phyloP scores from a whole-genome alignment of 768 basidiomycete genomes.

The Mycena metata region DNA sequence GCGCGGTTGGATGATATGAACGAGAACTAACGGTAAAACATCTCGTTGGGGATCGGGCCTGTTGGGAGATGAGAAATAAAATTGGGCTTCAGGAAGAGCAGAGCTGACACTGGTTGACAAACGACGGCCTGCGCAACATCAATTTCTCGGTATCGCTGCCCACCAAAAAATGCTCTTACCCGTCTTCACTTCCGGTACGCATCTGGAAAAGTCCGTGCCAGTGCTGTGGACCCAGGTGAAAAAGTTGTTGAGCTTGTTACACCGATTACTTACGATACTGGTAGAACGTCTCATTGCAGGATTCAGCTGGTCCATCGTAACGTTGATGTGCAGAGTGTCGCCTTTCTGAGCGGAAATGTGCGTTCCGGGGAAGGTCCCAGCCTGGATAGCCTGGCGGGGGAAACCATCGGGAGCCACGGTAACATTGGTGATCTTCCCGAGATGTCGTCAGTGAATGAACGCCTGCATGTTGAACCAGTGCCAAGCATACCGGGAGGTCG shows the following conservation, averaged over 20 bases:
- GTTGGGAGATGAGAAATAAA: no score
- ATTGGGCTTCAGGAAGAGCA: neutral
- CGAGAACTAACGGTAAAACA: constrained; percentile 7
- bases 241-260: constrained; percentile 40
- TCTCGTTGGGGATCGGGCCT: neutral
- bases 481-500: constrained; percentile 3
- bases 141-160: no score
- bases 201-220: constrained; percentile 29
- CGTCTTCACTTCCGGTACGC: constrained; percentile 61
- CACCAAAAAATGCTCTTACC: constrained; percentile 30
- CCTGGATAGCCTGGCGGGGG: constrained; percentile 52
- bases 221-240: constrained; percentile 2
- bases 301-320: constrained; percentile 49
- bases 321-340: constrained; percentile 50
- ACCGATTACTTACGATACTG: neutral
- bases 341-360: constrained; percentile 56
- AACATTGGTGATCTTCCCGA: constrained; percentile 45
- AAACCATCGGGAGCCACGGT: constrained; percentile 59
- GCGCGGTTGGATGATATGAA: no score
- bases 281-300: constrained; percentile 48
- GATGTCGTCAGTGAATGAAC: neutral
- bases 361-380: constrained; percentile 56
- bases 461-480: neutral
- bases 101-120: constrained; percentile 33
- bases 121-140: constrained; percentile 26